phyloP scores from a whole-genome alignment of 805 yeast species.

The Candida succiphila region DNA sequence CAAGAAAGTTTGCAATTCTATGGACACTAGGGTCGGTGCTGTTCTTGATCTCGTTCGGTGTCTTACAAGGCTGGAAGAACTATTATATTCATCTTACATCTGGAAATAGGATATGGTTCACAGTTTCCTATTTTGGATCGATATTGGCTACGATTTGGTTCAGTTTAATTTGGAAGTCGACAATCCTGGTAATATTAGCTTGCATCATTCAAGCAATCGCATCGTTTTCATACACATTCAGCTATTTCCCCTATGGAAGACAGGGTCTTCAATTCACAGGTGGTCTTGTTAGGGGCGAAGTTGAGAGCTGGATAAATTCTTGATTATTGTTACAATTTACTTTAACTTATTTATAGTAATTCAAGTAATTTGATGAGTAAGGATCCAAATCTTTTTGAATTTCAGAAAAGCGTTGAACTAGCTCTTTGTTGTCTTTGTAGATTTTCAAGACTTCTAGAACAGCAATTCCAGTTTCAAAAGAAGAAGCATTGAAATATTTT shows the following conservation, averaged over 20 bases:
- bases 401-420: too few species aligned
- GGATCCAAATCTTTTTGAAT: slow-evolving; percentile 7
- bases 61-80: slow-evolving; percentile 77
- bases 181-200: slow-evolving; percentile 61
- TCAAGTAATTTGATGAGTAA: slow-evolving; percentile 9
- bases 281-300: slow-evolving; percentile 30
- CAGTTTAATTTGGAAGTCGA: slow-evolving; percentile 51
- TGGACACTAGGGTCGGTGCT: slow-evolving; percentile 85
- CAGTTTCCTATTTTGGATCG: slow-evolving; percentile 61
- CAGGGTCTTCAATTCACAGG: slow-evolving; percentile 52
- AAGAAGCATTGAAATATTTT: slow-evolving; percentile 6
- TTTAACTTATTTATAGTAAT: neutral
- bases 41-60: slow-evolving; percentile 75
- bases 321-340: slow-evolving; percentile 1
- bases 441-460: slow-evolving; percentile 6
- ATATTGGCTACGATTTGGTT: slow-evolving; percentile 65
- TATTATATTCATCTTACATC: slow-evolving; percentile 61
- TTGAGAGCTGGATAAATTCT: slow-evolving; percentile 17
- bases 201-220: slow-evolving; percentile 68
- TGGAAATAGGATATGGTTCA: slow-evolving; percentile 63
- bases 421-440: slow-evolving; percentile 1
- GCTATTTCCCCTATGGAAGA: slow-evolving; percentile 90
- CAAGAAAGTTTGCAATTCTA: slow-evolving; percentile 72
- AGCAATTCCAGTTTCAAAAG: slow-evolving; percentile 10
- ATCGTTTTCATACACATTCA: slow-evolving; percentile 71